Conservation (phyloP, 495 filamentous ascomycete genomes). For the Pseudotulostoma volvatum region DNA sequence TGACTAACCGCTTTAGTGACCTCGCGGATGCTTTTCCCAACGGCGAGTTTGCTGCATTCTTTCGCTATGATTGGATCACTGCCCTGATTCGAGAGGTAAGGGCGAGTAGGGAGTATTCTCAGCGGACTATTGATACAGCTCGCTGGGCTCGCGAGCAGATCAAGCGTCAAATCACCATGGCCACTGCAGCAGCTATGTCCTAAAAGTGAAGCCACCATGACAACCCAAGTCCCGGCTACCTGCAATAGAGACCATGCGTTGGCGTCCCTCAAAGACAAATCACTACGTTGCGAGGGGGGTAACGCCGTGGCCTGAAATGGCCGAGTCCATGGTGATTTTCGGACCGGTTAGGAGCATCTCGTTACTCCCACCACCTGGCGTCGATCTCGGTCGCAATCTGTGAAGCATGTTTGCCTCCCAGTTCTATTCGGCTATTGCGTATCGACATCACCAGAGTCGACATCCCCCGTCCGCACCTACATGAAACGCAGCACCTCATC, state of each 20-base stretch:
- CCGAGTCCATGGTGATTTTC: neutral
- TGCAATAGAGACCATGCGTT: conserved; percentile 2
- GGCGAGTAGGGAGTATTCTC: conserved; percentile 63
- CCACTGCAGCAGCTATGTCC: conserved; percentile 21
- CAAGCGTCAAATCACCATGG: conserved; percentile 62
- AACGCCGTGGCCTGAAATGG: neutral
- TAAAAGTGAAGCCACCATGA: conserved; percentile 8
- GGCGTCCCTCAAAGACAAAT: conserved; percentile 3
- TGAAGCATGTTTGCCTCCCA: neutral
- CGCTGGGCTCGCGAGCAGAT: conserved; percentile 96
- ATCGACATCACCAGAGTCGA: neutral
- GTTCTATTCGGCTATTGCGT: neutral
- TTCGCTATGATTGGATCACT: conserved; percentile 81
- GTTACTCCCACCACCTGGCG: neutral
- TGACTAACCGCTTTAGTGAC: conserved; percentile 48
- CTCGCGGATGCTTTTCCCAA: conserved; percentile 84
- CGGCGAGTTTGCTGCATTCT: conserved; percentile 67
- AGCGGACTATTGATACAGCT: conserved; percentile 80
- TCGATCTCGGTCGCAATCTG: neutral
- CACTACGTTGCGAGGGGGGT: neutral
- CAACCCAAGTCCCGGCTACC: neutral
- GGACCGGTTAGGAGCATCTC: neutral
- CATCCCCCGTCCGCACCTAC: conserved; percentile 5
- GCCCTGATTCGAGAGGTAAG: conserved; percentile 75
- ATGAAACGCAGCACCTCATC: conserved; percentile 3